Evolutionary conservation across 1,284 basidiomycete genomes (phyloP), one percentile per base, ranked within the genome.

Genomic region (Caloboletus firmus): DNA sequence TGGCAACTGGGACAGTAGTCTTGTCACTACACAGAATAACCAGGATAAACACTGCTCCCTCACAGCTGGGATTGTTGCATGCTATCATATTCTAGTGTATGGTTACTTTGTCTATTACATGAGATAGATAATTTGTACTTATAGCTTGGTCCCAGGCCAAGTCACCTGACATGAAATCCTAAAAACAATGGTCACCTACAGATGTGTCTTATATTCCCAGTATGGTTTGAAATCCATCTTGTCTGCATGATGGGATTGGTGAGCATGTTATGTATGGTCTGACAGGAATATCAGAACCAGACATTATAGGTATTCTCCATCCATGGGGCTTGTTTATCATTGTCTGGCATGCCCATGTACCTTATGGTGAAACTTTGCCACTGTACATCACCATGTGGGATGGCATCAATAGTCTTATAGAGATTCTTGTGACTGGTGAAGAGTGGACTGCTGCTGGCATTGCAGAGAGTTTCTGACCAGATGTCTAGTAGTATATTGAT

Each of bases 21-120:
- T 75, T 75, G 54, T 74, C 68, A 49, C 67, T 71, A 5, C 72
- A 68, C 1, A 71, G 50, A 37, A 76, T 67, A 31, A 72, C 52
- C 5, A 72, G 68, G 12, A 66, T 58, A 49, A 72, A 70, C 31
- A 65, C 63, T 0, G 67, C 52, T 3, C 72, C 72, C 32, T 68
- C 54, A 4, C 51, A 67, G 1, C 44, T n/a, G 9, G 50, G 43
- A 51, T 70, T 43, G 46, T 71, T 63, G 5, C 26, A 9, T 24
- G 36, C 47, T 43, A 54, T 51, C 5, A 35, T 11, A 11, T 42
- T 32, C 55, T 57, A 4, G 4, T n/a, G 9, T 35, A 32, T 2
- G 26, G 26, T 26, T n/a, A 10, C 10, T 35, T 17, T 26, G 26
- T 26, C 1, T 35, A 35, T 35, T 35, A 35, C 34, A n/a, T n/a